Evolutionary conservation across 2,329 filamentous ascomycete species (phyloP).

Genomic region (Trichophyton simii): DNA sequence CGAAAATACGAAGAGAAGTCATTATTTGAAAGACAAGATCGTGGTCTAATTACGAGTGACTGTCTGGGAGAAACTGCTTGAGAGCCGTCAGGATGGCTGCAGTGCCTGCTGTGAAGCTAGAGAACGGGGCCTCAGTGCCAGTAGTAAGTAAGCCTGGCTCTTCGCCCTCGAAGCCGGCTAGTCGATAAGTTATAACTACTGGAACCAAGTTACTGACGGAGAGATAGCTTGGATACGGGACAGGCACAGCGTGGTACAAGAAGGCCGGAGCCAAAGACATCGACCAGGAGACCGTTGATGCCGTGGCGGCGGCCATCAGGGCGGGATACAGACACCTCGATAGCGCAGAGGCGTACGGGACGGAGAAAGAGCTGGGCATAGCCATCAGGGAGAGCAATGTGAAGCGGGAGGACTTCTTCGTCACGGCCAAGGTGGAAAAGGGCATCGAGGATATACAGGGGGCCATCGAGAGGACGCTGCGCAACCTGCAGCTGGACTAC

Average conservation of each 20-base stretch:
- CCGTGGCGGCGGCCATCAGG: slow-evolving; percentile 44
- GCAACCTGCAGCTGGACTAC: slow-evolving; percentile 49
- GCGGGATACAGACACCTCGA: slow-evolving; percentile 52
- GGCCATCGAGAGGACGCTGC: slow-evolving; percentile 44
- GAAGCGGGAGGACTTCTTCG: slow-evolving; percentile 36
- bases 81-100: not conserved
- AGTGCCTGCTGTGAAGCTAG: slow-evolving; percentile 41
- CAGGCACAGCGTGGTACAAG: slow-evolving; percentile 55
- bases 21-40: too few relatives aligned
- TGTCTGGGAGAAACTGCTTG: too few relatives aligned
- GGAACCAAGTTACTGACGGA: not conserved
- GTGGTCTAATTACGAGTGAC: too few relatives aligned
- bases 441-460: slow-evolving; percentile 44
- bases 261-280: slow-evolving; percentile 33
- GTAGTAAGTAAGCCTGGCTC: slow-evolving; percentile 29
- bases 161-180: too few relatives aligned
- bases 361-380: slow-evolving; percentile 37
- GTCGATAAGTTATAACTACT: too few relatives aligned
- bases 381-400: slow-evolving; percentile 38
- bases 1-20: not conserved
- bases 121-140: slow-evolving; percentile 45
- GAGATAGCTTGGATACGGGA: slow-evolving; percentile 46
- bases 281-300: slow-evolving; percentile 44
- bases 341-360: slow-evolving; percentile 46
- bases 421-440: slow-evolving; percentile 45